Evolutionary conservation across 2,329 filamentous ascomycete genomes (phyloP).

Genomic region (Fusarium humuli): DNA sequence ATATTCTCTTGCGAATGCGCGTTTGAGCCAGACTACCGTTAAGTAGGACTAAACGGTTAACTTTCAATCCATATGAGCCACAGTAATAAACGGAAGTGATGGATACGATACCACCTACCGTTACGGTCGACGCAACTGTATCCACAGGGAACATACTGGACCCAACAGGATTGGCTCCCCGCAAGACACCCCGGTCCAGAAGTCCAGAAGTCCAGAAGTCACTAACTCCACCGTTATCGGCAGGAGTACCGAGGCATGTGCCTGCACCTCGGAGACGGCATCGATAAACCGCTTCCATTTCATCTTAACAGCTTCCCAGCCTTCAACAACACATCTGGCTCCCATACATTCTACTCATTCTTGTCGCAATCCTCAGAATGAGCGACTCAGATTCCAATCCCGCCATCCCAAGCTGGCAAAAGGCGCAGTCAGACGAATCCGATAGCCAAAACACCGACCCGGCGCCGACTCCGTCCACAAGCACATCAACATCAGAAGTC

Average conservation of each 20-base stretch:
- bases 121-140: background rate
- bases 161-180: background rate
- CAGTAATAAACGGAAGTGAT: conserved; percentile 25
- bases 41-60: conserved; percentile 8
- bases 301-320: background rate
- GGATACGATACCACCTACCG: background rate
- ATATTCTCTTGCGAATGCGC: conserved; percentile 35
- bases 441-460: conserved; percentile 32
- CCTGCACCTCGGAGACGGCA: conserved; percentile 28
- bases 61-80: background rate
- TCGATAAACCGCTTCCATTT: conserved; percentile 4
- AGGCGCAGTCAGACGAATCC: conserved; percentile 32
- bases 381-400: conserved; percentile 50
- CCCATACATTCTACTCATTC: background rate
- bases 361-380: conserved; percentile 42
- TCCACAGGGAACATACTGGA: background rate
- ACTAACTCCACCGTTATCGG: conserved; percentile 40
- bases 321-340: background rate
- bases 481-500: conserved; percentile 31
- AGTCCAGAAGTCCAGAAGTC: conserved; percentile 5
- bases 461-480: conserved; percentile 33
- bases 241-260: conserved; percentile 46
- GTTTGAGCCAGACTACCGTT: conserved; percentile 33
- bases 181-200: conserved; percentile 23
- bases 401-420: conserved; percentile 51